phyloP scores from a whole-genome alignment of 2,329 filamentous ascomycete species.

The Penicillium sp. region DNA sequence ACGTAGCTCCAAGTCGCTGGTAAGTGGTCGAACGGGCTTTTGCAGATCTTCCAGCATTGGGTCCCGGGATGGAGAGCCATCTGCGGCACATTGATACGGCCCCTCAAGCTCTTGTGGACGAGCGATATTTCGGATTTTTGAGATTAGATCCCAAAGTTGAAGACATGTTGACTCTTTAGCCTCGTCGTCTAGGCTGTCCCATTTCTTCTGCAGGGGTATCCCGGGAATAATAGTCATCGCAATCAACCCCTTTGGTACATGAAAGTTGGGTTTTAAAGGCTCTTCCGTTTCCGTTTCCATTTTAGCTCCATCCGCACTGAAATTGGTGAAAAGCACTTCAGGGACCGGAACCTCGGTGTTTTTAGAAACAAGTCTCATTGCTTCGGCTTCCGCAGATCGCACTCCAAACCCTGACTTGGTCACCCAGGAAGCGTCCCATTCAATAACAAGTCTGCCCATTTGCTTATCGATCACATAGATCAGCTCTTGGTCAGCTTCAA shows the following conservation, averaged over 20 bases:
- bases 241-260: neutral
- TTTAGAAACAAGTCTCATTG: too few species aligned
- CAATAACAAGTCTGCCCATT: too few species aligned
- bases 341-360: too few species aligned
- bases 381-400: too few species aligned
- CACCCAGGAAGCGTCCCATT: too few species aligned
- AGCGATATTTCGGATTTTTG: constrained; percentile 3
- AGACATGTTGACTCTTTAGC: constrained; percentile 23
- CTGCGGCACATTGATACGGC: constrained; percentile 24
- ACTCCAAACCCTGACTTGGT: too few species aligned
- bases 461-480: too few species aligned
- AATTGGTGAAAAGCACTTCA: too few species aligned
- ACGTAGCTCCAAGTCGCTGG: constrained; percentile 21
- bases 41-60: constrained; percentile 24
- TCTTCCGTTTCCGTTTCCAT: too few species aligned
- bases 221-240: constrained; percentile 18
- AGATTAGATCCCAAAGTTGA: constrained; percentile 22
- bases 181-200: constrained; percentile 18
- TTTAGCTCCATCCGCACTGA: too few species aligned
- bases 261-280: too few species aligned
- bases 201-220: constrained; percentile 14
- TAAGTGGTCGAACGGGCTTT: constrained; percentile 19
- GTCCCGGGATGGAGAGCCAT: constrained; percentile 23
- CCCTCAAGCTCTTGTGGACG: constrained; percentile 15
- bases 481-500: neutral